Percentiles rank a stretch among this genome's conserved stretches.
phyloP scores from a whole-genome alignment of 495 filamentous ascomycete genomes.

The Neurospora tetraspora region DNA sequence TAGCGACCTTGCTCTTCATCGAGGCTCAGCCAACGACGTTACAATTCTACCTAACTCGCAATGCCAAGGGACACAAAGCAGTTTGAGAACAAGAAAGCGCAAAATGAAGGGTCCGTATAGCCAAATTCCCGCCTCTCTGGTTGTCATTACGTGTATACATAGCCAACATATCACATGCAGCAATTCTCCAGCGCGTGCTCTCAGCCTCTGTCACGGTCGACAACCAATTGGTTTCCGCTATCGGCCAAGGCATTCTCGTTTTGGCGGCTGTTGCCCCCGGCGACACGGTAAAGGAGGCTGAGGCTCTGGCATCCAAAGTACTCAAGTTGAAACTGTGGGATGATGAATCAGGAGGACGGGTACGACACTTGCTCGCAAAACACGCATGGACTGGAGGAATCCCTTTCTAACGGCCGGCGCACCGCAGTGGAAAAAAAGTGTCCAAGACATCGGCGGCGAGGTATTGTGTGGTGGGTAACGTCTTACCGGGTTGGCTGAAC shows the following conservation, averaged over 20 bases:
- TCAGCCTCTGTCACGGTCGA: constrained; percentile 99
- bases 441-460: constrained; percentile 80
- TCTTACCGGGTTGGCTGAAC: not conserved
- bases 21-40: not conserved
- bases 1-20: not conserved
- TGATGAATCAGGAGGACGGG: constrained; percentile 56
- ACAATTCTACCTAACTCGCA: not conserved
- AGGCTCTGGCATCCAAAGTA: constrained; percentile 73
- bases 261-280: constrained; percentile 85
- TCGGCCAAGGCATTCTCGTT: constrained; percentile 82
- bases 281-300: constrained; percentile 81
- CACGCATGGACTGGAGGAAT: not conserved
- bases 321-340: constrained; percentile 86
- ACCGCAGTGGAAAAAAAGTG: constrained; percentile 72
- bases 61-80: not conserved
- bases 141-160: constrained; percentile 3
- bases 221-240: constrained; percentile 74
- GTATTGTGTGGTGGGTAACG: constrained; percentile 69
- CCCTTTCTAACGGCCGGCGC: constrained; percentile 1
- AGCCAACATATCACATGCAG: constrained; percentile 33
- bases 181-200: constrained; percentile 87
- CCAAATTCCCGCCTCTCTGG: not conserved
- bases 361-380: constrained; percentile 20
- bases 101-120: constrained; percentile 21
- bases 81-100: not conserved